Percentiles rank a stretch among this genome's conserved stretches.
These are phyloP conservation scores for Aureobasidium sp. DNA, from an alignment of 2,329 filamentous ascomycete species.

Conservation along the genomic window DNA sequence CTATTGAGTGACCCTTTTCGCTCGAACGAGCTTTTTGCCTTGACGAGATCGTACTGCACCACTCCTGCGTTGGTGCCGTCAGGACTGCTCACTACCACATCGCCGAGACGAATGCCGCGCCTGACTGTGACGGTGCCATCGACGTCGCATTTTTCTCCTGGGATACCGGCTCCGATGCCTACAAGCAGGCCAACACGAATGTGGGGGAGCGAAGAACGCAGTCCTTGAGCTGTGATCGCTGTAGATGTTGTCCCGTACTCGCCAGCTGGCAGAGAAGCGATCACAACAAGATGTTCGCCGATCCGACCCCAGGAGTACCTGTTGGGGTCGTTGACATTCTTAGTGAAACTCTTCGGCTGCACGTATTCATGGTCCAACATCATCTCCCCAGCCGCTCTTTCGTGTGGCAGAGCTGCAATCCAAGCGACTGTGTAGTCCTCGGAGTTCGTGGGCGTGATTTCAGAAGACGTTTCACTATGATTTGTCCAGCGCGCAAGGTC, in stretches of 20 bases:
- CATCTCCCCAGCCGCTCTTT: not conserved
- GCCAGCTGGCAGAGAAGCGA: constrained; percentile 23
- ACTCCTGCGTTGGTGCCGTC: constrained; percentile 19
- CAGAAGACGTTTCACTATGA: not conserved
- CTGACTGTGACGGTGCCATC: not conserved
- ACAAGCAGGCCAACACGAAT: constrained; percentile 20
- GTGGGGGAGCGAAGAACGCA: constrained; percentile 18
- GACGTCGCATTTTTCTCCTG: not conserved
- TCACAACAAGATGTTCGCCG: constrained; percentile 29
- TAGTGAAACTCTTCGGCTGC: not conserved
- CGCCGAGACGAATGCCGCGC: constrained; percentile 24
- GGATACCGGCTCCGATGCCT: constrained; percentile 21
- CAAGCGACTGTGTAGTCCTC: not conserved
- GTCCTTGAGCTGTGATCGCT: constrained; percentile 20
- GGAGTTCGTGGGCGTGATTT: not conserved
- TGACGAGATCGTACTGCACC: constrained; percentile 23
- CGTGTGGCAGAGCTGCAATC: not conserved
- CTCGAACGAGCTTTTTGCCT: constrained; percentile 17
- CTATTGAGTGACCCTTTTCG: constrained; percentile 19
- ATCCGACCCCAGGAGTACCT: constrained; percentile 29
- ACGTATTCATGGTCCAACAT: not conserved
- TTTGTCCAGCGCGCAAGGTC: too few species aligned
- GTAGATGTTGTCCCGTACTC: constrained; percentile 22
- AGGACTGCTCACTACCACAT: constrained; percentile 24
- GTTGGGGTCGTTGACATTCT: constrained; percentile 20